Evolutionary conservation across 2,329 filamentous ascomycete species (phyloP), one percentile per base, ranked within the genome.

Genomic region (Colletotrichum sp.): DNA sequence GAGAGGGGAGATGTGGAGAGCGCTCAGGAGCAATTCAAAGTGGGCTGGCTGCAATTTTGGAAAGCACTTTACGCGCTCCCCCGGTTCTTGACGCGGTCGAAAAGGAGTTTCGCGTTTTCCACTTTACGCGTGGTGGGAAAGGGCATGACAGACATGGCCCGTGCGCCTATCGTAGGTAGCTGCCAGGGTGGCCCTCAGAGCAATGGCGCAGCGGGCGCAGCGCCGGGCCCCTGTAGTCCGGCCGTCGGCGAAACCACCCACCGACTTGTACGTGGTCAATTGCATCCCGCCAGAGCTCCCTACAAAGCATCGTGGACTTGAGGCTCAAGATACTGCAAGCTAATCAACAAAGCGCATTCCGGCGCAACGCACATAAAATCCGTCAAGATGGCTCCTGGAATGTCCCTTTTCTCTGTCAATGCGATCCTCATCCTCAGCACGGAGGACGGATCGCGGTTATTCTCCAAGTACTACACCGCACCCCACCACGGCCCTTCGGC

Each of bases 361-460:
- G 63, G 73, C 73, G 73, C 75, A 72, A 69, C 59, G 64, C 72
- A 64, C 34, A 65, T 61, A 71, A 65, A 65, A 34, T 34, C 77
- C 72, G 73, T 78, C 81, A 82, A 69, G 78, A 95, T 96, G 94
- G 91, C 93, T 80, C 93, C 93, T 78, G 91, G 92, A 86, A 92
- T 95, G 87, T 94, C 93, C 78, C 90, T 96, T 60, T 94, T 94
- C 88, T 92, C 93, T 81, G 90, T 96, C 82, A 94, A 94, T 85
- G 94, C 94, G 82, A 90, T 96, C 84, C 90, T 95, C 79, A 92
- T 96, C 80, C 93, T 96, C 83, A 92, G 94, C 82, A 93, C 93
- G 77, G 95, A 98, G 86, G 96, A 98, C 85, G 95, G 95, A 83
- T 94, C 94, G 77, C 93, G 96, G 85, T 95, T 98, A 87, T 95